A percentile compares a stretch with the other conserved stretches of the same genome.
phyloP scores from a whole-genome alignment of 2,329 filamentous ascomycete species.

The Alternaria sp. region DNA sequence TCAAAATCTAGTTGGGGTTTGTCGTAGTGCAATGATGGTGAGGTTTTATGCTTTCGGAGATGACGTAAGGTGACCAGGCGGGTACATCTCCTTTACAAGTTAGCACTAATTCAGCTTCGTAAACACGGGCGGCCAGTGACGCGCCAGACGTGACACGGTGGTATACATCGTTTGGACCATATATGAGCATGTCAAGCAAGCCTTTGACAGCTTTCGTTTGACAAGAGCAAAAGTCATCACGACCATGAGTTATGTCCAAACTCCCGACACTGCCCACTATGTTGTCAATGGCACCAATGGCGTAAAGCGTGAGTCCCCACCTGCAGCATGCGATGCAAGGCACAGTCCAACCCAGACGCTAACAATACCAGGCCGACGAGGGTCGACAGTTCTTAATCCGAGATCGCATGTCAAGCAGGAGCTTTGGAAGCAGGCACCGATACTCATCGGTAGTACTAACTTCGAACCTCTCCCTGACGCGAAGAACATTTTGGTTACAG shows the following conservation, averaged over 20 bases:
- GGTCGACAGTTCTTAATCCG: conserved; percentile 53
- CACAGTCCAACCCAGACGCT: conserved; percentile 14
- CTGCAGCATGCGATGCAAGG: conserved; percentile 8
- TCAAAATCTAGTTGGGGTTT: not conserved
- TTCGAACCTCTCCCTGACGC: conserved; percentile 74
- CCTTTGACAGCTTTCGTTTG: not conserved
- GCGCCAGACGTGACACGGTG: conserved; percentile 4
- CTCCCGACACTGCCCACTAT: conserved; percentile 25
- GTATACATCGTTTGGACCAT: not conserved
- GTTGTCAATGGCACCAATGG: conserved; percentile 26
- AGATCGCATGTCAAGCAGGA: conserved; percentile 62
- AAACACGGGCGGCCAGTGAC: not conserved
- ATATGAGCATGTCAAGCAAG: conserved; percentile 7
- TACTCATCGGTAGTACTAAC: conserved; percentile 73
- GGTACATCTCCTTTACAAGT: conserved; percentile 7
- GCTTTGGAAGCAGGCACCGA: conserved; percentile 75
- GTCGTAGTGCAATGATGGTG: not conserved
- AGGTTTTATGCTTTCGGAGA: not conserved
- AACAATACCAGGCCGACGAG: conserved; percentile 37
- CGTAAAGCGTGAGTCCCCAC: conserved; percentile 38
- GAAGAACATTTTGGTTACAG: conserved; percentile 84
- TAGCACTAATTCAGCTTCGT: conserved; percentile 6
- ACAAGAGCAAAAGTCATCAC: not conserved
- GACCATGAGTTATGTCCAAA: conserved; percentile 40
- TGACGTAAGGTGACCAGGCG: conserved; percentile 17